These are phyloP conservation scores for Geranomyces variabilis DNA, from an alignment of 192 early-diverging fungal species.

Conservation along the genomic window DNA sequence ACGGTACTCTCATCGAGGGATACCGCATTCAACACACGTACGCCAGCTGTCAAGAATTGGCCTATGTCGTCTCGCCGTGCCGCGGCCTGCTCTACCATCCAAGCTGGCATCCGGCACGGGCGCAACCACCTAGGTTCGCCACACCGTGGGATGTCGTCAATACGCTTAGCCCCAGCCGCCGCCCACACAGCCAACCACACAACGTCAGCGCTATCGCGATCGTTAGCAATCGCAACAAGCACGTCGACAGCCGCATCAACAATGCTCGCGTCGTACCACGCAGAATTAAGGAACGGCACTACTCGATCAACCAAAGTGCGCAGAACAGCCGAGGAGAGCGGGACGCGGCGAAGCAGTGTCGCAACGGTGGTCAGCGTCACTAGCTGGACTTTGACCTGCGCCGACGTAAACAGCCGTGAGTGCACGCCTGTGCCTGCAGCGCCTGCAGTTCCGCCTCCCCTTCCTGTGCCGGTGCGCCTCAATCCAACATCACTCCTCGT, in stretches of 20 bases:
- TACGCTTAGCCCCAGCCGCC: neutral
- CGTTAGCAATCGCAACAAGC: neutral
- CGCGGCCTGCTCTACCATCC: neutral
- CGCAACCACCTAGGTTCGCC: neutral
- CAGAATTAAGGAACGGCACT: conserved; percentile 18
- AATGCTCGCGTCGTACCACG: conserved; percentile 10
- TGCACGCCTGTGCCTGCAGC: neutral
- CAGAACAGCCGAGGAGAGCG: neutral
- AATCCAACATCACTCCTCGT: neutral
- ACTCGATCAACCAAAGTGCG: neutral
- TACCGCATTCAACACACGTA: neutral
- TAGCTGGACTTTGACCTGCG: conserved; percentile 1
- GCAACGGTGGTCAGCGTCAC: neutral
- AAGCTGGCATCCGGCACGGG: neutral
- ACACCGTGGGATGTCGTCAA: neutral
- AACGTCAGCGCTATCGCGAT: conserved; percentile 4
- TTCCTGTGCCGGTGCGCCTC: neutral
- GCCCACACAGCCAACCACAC: conserved; percentile 21
- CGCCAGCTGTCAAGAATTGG: neutral
- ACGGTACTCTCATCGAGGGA: neutral
- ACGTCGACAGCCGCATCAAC: conserved; percentile 13
- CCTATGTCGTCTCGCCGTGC: neutral
- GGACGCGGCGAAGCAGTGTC: conserved; percentile 3
- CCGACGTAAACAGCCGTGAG: conserved; percentile 1
- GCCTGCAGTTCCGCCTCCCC: too few species aligned